Evolutionary conservation across 2,329 filamentous ascomycete species (phyloP).

Genomic region (Colletotrichum cereale): DNA sequence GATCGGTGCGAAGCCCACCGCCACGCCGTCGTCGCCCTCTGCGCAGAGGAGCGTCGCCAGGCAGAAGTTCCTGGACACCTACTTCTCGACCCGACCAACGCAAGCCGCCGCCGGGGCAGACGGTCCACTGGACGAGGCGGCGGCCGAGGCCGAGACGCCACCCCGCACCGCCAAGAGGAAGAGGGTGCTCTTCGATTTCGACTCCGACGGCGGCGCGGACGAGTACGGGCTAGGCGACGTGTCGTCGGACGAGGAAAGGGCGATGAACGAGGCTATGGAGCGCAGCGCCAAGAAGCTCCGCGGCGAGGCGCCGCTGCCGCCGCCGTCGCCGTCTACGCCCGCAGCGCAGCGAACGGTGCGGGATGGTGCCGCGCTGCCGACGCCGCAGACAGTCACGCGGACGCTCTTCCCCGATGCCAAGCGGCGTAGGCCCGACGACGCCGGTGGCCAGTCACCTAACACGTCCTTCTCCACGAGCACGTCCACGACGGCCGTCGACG

Average conservation of each 20-base stretch:
- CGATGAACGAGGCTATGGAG: slow-evolving; percentile 53
- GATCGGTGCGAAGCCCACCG: slow-evolving; percentile 28
- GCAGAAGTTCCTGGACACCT: slow-evolving; percentile 36
- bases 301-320: neutral
- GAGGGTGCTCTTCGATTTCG: slow-evolving; percentile 43
- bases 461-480: slow-evolving; percentile 36
- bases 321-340: slow-evolving; percentile 44
- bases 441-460: slow-evolving; percentile 24
- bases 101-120: neutral
- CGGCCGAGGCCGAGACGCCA: slow-evolving; percentile 41
- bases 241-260: slow-evolving; percentile 54
- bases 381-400: slow-evolving; percentile 51
- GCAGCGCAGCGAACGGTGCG: slow-evolving; percentile 42
- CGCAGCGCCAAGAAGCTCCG: slow-evolving; percentile 47
- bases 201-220: slow-evolving; percentile 43
- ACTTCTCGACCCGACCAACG: slow-evolving; percentile 9
- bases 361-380: slow-evolving; percentile 45
- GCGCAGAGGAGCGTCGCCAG: slow-evolving; percentile 35
- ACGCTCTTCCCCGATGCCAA: slow-evolving; percentile 52
- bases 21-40: slow-evolving; percentile 40
- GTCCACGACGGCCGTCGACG: slow-evolving; percentile 26
- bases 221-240: slow-evolving; percentile 48
- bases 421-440: slow-evolving; percentile 50
- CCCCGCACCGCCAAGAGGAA: slow-evolving; percentile 47
- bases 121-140: neutral